phyloP scores from a whole-genome alignment of 1,139 yeast species.

The Protomyces inouyei region DNA sequence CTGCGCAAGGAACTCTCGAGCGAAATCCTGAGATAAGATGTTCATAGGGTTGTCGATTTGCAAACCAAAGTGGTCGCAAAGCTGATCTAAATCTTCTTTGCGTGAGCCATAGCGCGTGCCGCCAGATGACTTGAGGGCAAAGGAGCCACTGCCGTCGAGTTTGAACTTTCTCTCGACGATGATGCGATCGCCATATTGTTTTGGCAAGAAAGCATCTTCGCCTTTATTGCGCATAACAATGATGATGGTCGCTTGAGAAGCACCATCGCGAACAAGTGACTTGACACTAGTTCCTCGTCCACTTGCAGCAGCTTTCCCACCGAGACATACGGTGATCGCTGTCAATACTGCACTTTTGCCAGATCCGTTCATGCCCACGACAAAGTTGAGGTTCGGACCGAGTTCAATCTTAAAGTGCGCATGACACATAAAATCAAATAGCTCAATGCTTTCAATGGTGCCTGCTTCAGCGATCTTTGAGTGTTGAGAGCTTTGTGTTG shows the following conservation, averaged over 20 bases:
- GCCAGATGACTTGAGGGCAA: slow-evolving; percentile 48
- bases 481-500: neutral
- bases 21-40: slow-evolving; percentile 88
- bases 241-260: slow-evolving; percentile 38
- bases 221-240: slow-evolving; percentile 46
- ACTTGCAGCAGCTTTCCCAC: slow-evolving; percentile 91
- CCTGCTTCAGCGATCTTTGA: slow-evolving; percentile 27
- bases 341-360: slow-evolving; percentile 93
- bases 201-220: slow-evolving; percentile 58
- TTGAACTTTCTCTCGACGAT: slow-evolving; percentile 65
- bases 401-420: slow-evolving; percentile 67
- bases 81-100: slow-evolving; percentile 63
- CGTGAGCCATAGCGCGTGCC: slow-evolving; percentile 55
- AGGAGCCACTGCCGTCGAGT: slow-evolving; percentile 45
- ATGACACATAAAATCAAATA: slow-evolving; percentile 48
- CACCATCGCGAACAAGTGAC: slow-evolving; percentile 74
- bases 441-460: slow-evolving; percentile 25
- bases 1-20: slow-evolving; percentile 78
- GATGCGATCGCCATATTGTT: slow-evolving; percentile 61
- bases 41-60: slow-evolving; percentile 90
- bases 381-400: slow-evolving; percentile 83
- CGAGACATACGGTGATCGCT: slow-evolving; percentile 83
- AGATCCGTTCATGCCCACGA: slow-evolving; percentile 90
- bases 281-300: slow-evolving; percentile 72
- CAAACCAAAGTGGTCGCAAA: slow-evolving; percentile 65